Base-by-base conservation (phyloP, 179 eudicot genomes). In the Beta lomatogona region DNA sequence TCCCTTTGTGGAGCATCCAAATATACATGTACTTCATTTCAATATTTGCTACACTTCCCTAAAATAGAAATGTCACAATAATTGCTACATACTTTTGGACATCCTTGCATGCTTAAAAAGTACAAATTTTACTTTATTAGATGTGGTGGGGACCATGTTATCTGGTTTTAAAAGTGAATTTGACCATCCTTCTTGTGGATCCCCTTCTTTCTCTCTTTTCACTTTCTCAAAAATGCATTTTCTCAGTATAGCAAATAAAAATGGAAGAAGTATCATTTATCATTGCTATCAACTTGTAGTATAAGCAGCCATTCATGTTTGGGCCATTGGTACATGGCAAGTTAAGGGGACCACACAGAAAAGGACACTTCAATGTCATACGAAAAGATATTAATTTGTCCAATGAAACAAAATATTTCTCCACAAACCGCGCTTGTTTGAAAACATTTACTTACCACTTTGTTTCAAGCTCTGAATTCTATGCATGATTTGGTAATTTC, bases 401-500 rank as follows among this genome's bases (percentile, higher is more conserved):
- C 55, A 71, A 71, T 45, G 44, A 52, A 21, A 79, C 50, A n/a
- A 6, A 63, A 46, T 25, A 48, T 14, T 54, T 6, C 46, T 36
- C 14, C 18, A 22, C 14, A 22, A 76, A 41, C 46, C 19, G 21
- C 0, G 19, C 18, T 54, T 21, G 55, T 72, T 31, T 60, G 52
- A n/a, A n/a, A 71, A 72, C n/a, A 61, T 71, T 54, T n/a, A 21
- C 80, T 45, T 87, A 92, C 98, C 98, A 79, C 88, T 77, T 72
- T 84, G 90, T 68, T 81, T 91, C 77, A 94, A 88, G 73, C 85
- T 70, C 67, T 91, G 91, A 73, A 96, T 81, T 86, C 90, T 89
- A 71, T 84, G 77, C 91, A 91, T 73, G 46, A 94, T 79, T 76
- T 87, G 86, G 85, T 86, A 80, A 52, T 84, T 81, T 82, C 86